Evolutionary conservation across 2,329 filamentous ascomycete genomes (phyloP).

Genomic region (Elsinoe fawcettii): DNA sequence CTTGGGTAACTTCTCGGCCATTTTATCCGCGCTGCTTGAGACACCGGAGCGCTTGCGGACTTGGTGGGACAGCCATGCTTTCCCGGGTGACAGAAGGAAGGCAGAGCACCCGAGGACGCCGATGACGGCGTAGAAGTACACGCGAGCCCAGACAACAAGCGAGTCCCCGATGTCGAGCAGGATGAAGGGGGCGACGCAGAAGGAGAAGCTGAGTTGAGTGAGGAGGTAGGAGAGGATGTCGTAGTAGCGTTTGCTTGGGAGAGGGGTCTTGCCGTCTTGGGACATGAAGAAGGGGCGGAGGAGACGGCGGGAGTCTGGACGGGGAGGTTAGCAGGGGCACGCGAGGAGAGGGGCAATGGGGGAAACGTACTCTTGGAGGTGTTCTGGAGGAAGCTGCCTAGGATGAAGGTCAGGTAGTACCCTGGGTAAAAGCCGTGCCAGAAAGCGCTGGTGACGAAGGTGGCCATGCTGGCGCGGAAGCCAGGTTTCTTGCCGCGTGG

Average conservation of each 20-base stretch:
- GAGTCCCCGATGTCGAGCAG: slow-evolving; percentile 66
- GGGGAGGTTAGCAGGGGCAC: slow-evolving; percentile 1
- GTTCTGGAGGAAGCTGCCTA: slow-evolving; percentile 87
- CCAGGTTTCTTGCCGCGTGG: slow-evolving; percentile 93
- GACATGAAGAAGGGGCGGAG: slow-evolving; percentile 89
- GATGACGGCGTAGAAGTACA: slow-evolving; percentile 80
- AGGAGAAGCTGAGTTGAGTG: slow-evolving; percentile 78
- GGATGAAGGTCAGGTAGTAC: slow-evolving; percentile 84
- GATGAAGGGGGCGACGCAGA: slow-evolving; percentile 76
- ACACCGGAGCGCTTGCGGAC: slow-evolving; percentile 28
- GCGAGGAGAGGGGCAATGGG: not conserved
- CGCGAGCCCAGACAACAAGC: slow-evolving; percentile 68
- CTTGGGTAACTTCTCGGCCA: slow-evolving; percentile 22
- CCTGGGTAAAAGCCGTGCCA: slow-evolving; percentile 99
- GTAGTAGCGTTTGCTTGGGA: slow-evolving; percentile 73
- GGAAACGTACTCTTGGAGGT: slow-evolving; percentile 74
- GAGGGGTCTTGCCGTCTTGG: slow-evolving; percentile 60
- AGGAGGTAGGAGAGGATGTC: slow-evolving; percentile 66
- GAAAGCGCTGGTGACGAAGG: slow-evolving; percentile 86
- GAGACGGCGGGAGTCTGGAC: slow-evolving; percentile 73
- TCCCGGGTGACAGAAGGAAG: slow-evolving; percentile 76
- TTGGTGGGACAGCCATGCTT: slow-evolving; percentile 37
- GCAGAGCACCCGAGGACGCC: slow-evolving; percentile 57
- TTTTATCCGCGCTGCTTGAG: not conserved
- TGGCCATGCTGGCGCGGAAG: slow-evolving; percentile 87